These are phyloP conservation scores for Podaxis rugospora DNA, from an alignment of 768 basidiomycete genomes.

Conservation along the genomic window DNA sequence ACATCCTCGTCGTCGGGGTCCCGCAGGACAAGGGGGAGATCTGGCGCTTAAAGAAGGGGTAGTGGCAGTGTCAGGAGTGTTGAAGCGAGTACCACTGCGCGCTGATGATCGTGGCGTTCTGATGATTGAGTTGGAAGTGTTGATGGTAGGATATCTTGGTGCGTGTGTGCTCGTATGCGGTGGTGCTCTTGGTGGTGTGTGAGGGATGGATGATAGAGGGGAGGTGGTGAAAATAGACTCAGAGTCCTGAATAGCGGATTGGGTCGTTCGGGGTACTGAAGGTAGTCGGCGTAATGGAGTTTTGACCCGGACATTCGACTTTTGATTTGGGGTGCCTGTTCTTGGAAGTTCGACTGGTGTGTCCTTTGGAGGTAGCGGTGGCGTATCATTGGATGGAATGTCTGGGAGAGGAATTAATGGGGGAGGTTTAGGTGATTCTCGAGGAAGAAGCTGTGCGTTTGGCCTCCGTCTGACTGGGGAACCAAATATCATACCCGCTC, in stretches of 20 bases:
- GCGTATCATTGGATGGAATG: neutral
- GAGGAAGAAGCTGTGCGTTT: neutral
- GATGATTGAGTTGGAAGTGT: neutral
- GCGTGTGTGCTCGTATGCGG: neutral
- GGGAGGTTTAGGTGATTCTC: neutral
- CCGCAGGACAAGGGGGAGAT: neutral
- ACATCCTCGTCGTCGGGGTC: neutral
- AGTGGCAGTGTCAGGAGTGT: neutral
- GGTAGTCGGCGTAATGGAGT: neutral
- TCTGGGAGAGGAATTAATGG: slow-evolving; percentile 1
- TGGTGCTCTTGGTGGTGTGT: neutral
- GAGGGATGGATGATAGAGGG: neutral
- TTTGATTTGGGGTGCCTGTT: neutral
- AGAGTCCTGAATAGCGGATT: neutral
- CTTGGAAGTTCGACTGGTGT: neutral
- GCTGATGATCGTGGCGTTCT: neutral
- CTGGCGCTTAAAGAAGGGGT: neutral
- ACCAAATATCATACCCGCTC: neutral
- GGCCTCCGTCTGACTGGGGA: neutral
- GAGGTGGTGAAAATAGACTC: neutral
- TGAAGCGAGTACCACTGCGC: neutral
- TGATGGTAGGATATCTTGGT: neutral
- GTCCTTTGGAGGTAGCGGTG: neutral
- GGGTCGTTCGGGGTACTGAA: neutral
- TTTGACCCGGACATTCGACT: neutral